These are phyloP conservation scores for Aechmea fasciata DNA, from an alignment of 176 grass and related monocot species.

Conservation along the genomic window DNA sequence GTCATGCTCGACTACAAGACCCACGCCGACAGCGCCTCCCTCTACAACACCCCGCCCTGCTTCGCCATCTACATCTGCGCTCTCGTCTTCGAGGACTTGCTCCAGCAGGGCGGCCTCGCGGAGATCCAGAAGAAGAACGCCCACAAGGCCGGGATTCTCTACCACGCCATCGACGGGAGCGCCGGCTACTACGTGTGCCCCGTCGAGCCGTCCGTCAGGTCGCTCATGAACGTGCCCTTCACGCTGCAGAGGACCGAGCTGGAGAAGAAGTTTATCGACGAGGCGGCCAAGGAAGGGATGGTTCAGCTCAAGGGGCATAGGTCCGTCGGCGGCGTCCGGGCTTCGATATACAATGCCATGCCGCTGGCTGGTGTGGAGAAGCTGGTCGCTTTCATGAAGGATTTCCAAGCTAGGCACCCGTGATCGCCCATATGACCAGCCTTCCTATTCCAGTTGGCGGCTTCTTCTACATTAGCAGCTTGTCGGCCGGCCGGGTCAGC, in stretches of 20 bases:
- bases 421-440: slow-evolving; percentile 1
- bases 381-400: slow-evolving; percentile 92
- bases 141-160: slow-evolving; percentile 67
- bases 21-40: slow-evolving; percentile 74
- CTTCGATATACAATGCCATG: slow-evolving; percentile 99
- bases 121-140: slow-evolving; percentile 86
- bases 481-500: not conserved
- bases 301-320: slow-evolving; percentile 97
- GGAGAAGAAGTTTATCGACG: slow-evolving; percentile 90
- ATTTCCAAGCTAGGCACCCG: slow-evolving; percentile 90
- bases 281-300: slow-evolving; percentile 90
- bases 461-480: not conserved
- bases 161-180: slow-evolving; percentile 79
- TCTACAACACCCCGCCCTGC: slow-evolving; percentile 98
- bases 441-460: not conserved
- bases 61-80: slow-evolving; percentile 88
- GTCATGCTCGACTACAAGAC: slow-evolving; percentile 97
- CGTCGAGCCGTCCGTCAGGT: slow-evolving; percentile 70
- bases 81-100: slow-evolving; percentile 80
- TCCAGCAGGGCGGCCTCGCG: slow-evolving; percentile 63
- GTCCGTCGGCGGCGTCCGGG: slow-evolving; percentile 71
- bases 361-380: slow-evolving; percentile 76
- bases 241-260: slow-evolving; percentile 62
- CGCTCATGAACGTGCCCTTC: slow-evolving; percentile 90
- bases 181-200: slow-evolving; percentile 76